Conservation (phyloP, 2,329 filamentous ascomycete genomes). For the Aspergillus aculeatinus region DNA sequence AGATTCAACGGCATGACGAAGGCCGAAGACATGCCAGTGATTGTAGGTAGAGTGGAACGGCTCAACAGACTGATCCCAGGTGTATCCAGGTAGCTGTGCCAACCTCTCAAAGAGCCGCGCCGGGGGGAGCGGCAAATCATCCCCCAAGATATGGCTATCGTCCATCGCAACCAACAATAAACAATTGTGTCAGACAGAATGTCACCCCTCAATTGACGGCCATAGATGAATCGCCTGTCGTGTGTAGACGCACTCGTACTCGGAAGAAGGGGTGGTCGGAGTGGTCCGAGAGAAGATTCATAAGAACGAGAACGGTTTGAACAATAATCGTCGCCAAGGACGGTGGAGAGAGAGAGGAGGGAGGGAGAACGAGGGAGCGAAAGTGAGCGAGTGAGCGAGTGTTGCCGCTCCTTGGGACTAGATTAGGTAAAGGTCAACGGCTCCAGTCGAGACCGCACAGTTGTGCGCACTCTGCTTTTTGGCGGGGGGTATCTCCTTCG, state of each 20-base stretch:
- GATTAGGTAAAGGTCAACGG: background rate
- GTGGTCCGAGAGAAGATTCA: constrained; percentile 18
- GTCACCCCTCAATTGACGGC: constrained; percentile 19
- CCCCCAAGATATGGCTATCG: constrained; percentile 41
- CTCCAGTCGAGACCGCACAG: background rate
- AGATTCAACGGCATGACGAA: constrained; percentile 55
- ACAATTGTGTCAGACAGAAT: constrained; percentile 15
- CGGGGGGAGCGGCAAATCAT: constrained; percentile 57
- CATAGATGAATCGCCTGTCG: constrained; percentile 19
- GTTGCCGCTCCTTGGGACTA: background rate
- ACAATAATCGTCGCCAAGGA: constrained; percentile 20
- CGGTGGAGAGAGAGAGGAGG: constrained; percentile 10
- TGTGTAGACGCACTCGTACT: constrained; percentile 10
- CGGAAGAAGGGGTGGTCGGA: constrained; percentile 11
- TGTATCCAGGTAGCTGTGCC: constrained; percentile 70
- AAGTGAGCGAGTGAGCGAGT: background rate
- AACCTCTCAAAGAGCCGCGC: constrained; percentile 70
- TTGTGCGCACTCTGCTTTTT: background rate
- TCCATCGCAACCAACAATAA: constrained; percentile 31
- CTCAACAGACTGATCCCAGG: constrained; percentile 66
- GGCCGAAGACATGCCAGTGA: constrained; percentile 76
- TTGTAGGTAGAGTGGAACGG: constrained; percentile 68
- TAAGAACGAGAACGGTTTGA: constrained; percentile 25
- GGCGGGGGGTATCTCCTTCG: background rate
- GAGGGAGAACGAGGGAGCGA: background rate